A percentile compares a stretch with the other conserved stretches of the same genome.
phyloP scores from a whole-genome alignment of 495 filamentous ascomycete species.

The Talaromyces proteolyticus region DNA sequence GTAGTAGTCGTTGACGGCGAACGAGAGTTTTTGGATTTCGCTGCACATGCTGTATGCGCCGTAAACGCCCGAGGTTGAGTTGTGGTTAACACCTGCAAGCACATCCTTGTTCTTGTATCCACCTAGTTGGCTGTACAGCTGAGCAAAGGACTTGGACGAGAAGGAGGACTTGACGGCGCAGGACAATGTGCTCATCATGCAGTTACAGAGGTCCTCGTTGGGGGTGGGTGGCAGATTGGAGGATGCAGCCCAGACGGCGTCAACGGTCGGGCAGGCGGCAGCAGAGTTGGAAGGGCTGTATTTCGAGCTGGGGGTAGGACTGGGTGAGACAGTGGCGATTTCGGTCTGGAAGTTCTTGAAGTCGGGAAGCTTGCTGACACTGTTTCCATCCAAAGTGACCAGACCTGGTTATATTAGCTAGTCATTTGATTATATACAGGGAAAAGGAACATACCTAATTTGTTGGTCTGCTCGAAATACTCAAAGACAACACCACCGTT shows the following conservation, averaged over 20 bases:
- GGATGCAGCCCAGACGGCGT: constrained; percentile 61
- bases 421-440: background rate
- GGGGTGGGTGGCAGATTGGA: constrained; percentile 75
- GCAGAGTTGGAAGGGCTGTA: constrained; percentile 77
- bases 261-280: constrained; percentile 64
- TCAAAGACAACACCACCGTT: constrained; percentile 96
- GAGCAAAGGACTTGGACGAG: constrained; percentile 44
- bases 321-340: constrained; percentile 62
- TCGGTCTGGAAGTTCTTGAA: constrained; percentile 67
- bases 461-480: constrained; percentile 89
- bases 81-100: constrained; percentile 57
- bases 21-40: constrained; percentile 69
- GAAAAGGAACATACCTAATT: constrained; percentile 61
- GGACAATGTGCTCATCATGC: constrained; percentile 66
- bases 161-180: constrained; percentile 57
- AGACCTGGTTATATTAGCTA: constrained; percentile 33
- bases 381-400: constrained; percentile 55
- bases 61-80: constrained; percentile 69
- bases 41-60: constrained; percentile 91
- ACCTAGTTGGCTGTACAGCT: constrained; percentile 73
- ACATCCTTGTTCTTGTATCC: constrained; percentile 49
- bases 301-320: constrained; percentile 50
- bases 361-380: constrained; percentile 60
- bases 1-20: constrained; percentile 80
- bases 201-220: constrained; percentile 69